These are phyloP conservation scores for Apiosordaria backusii DNA, from an alignment of 495 filamentous ascomycete species.

Conservation along the genomic window DNA sequence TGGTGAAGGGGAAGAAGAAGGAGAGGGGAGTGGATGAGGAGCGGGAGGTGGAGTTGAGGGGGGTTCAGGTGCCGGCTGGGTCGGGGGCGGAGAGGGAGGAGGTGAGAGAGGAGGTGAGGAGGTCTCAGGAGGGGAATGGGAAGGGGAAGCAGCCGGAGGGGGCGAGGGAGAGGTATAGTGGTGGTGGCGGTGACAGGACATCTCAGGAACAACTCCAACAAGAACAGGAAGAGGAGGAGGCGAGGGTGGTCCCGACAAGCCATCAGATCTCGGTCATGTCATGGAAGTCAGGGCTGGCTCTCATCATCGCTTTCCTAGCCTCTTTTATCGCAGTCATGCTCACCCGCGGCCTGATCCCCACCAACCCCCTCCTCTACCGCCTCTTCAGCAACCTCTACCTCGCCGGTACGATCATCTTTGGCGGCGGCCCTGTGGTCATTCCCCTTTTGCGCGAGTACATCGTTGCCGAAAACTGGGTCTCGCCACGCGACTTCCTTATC, in stretches of 20 bases:
- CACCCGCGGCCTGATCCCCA: slow-evolving; percentile 44
- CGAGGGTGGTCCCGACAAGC: slow-evolving; percentile 39
- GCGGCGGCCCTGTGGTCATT: slow-evolving; percentile 82
- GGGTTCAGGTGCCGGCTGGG: not conserved
- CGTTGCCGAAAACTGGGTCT: slow-evolving; percentile 75
- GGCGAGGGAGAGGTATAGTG: not conserved
- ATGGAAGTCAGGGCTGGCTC: slow-evolving; percentile 45
- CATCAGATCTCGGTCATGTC: slow-evolving; percentile 31
- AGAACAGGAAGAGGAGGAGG: slow-evolving; percentile 27
- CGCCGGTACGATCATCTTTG: slow-evolving; percentile 83
- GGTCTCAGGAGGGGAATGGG: not conserved
- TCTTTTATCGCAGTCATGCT: slow-evolving; percentile 63
- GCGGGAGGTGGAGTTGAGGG: not conserved
- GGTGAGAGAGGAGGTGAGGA: not conserved
- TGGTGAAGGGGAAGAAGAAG: not conserved
- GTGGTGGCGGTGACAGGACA: not conserved
- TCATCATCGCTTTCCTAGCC: slow-evolving; percentile 53
- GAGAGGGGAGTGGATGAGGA: not conserved
- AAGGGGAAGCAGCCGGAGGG: not conserved
- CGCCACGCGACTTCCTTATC: slow-evolving; percentile 73
- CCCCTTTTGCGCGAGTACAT: slow-evolving; percentile 76
- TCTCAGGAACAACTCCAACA: not conserved
- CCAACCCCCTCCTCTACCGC: slow-evolving; percentile 49
- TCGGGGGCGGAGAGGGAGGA: not conserved
- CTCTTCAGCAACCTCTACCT: slow-evolving; percentile 81